Percentiles rank a stretch among this genome's conserved stretches.
These are phyloP conservation scores for Eimeria brunetti DNA, from an alignment of 169 alveolate genomes.

Conservation along the genomic window DNA sequence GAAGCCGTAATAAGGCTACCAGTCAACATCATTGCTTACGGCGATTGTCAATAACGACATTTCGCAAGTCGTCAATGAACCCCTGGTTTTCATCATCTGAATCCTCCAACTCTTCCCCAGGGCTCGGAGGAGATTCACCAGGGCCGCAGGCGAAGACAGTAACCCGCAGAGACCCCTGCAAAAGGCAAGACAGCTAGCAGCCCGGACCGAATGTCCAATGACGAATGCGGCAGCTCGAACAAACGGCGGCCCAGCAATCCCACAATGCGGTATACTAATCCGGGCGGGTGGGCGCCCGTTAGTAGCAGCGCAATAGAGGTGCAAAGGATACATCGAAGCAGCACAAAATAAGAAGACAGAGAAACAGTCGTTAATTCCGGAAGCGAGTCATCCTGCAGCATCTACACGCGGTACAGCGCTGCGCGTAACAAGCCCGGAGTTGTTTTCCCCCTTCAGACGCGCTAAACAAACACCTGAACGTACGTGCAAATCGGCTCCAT, in stretches of 20 bases:
- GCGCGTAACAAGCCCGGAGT: background rate
- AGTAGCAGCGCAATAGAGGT: too few species aligned
- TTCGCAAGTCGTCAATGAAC: conserved; percentile 54
- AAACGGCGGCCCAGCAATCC: background rate
- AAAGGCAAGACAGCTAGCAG: background rate
- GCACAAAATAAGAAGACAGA: too few species aligned
- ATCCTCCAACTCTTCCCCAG: conserved; percentile 74
- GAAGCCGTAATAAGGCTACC: background rate
- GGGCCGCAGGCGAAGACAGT: conserved; percentile 79
- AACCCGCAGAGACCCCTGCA: conserved; percentile 75
- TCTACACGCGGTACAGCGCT: background rate
- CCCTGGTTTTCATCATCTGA: conserved; percentile 64
- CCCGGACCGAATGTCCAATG: background rate
- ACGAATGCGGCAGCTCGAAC: background rate
- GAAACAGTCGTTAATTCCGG: background rate
- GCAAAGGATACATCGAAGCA: too few species aligned
- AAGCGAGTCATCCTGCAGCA: background rate
- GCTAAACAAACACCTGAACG: background rate
- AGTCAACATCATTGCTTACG: conserved; percentile 18
- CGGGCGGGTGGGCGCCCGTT: background rate
- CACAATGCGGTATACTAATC: background rate
- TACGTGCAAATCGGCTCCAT: conserved; percentile 76
- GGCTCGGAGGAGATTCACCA: conserved; percentile 79
- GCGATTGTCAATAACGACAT: conserved; percentile 70
- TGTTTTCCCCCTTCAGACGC: background rate